A percentile compares a stretch with the other conserved stretches of the same genome.
Conservation (phyloP, 345 rosid species). For the Pistacia vera region DNA sequence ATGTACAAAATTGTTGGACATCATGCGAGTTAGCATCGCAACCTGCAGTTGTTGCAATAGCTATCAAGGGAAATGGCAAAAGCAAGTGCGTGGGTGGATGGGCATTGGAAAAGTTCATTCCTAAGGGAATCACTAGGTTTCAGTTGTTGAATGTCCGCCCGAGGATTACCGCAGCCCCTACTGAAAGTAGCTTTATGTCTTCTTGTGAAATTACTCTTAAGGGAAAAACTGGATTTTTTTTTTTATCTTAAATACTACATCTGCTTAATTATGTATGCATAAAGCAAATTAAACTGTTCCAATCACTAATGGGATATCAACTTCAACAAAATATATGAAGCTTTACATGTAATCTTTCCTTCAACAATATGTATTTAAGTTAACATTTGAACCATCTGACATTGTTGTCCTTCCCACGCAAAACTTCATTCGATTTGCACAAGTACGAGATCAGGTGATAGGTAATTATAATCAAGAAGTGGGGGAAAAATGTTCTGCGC, state of each 20-base stretch:
- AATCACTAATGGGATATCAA: too few species aligned
- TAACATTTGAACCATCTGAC: not conserved
- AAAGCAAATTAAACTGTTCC: too few species aligned
- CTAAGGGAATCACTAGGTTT: slow-evolving; percentile 52
- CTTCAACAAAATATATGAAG: too few species aligned
- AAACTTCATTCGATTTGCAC: slow-evolving; percentile 61
- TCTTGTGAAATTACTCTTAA: not conserved
- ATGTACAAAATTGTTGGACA: slow-evolving; percentile 28
- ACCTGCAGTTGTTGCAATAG: slow-evolving; percentile 52
- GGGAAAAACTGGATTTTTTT: not conserved
- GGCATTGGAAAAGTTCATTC: slow-evolving; percentile 59
- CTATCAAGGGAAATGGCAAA: slow-evolving; percentile 64
- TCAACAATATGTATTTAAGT: too few species aligned
- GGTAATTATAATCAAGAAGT: slow-evolving; percentile 74
- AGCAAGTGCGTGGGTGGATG: slow-evolving; percentile 55
- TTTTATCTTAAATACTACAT: not conserved
- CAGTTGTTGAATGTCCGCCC: slow-evolving; percentile 74
- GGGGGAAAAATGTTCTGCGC: slow-evolving; percentile 56
- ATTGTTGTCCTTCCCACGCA: slow-evolving; percentile 50
- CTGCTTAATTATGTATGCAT: not conserved
- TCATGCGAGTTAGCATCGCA: slow-evolving; percentile 30
- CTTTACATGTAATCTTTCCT: too few species aligned
- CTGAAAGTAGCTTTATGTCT: slow-evolving; percentile 62
- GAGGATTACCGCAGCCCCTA: slow-evolving; percentile 60
- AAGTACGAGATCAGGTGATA: slow-evolving; percentile 74